Base-by-base conservation (phyloP, 2,329 filamentous ascomycete genomes). In the Ambrosiella xylebori region DNA sequence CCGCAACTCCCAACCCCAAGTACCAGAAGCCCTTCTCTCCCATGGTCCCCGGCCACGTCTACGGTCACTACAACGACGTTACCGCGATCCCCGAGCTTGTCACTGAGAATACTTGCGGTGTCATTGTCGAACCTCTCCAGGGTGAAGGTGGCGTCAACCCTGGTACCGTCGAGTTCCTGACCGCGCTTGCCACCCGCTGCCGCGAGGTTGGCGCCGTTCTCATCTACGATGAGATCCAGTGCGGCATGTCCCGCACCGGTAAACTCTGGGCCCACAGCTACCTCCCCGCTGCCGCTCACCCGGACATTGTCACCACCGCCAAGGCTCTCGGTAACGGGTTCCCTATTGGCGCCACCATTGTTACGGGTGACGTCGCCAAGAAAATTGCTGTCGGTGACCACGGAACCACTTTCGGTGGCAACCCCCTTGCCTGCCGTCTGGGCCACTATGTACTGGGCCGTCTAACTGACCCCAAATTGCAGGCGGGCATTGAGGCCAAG, bases 241-340 rank as follows among this genome's bases (percentile, higher is more conserved):
- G 89, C 69, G 93, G 93, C 57, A 76, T 98, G 39, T 82, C 84
- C 35, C 84, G 93, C 56, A 97, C 93, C 1, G 93, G 93, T 40
- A 78, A 76, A 11, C 77, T 98, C 65, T 98, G 93, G 93, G 93
- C 93, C 0, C 91, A 98, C 67, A 77, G 76, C 9, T 75, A 76
- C 59, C 77, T 93, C 27, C 85, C 87, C 40, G 73, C 77, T 64
- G 83, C 86, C 63, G 88, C 89, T 1, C 93, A 98, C 68, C 93
- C 93, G 6, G 93, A 98, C 66, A 84, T 98, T 63, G 72, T 98
- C 62, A 96, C 91, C 12, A 91, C 87, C 0, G 93, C 93, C 59
- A 98, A 98, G 74, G 93, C 93, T 0, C 81, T 98, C 1, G 93
- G 93, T 13, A 98, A 98, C 66, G 93, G 93, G 4, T 91, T 96